These are phyloP conservation scores for Arachnopeziza araneosa DNA, from an alignment of 2,329 filamentous ascomycete species.

Conservation along the genomic window DNA sequence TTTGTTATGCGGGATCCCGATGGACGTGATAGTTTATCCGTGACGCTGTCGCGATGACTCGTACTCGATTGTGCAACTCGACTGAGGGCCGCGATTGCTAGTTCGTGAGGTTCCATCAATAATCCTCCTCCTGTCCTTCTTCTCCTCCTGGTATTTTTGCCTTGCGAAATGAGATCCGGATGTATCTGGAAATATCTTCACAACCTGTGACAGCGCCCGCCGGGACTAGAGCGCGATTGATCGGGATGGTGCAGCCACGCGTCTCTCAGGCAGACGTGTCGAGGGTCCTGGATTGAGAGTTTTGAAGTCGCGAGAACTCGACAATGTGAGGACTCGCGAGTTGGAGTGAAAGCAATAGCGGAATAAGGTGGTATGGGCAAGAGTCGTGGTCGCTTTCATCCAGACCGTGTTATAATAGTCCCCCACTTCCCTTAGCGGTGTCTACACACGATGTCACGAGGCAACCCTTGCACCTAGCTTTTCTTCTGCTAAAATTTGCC, in stretches of 20 bases:
- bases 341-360: not conserved
- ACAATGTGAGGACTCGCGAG: not conserved
- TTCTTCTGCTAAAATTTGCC: not conserved
- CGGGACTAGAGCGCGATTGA: conserved; percentile 11
- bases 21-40: not conserved
- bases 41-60: conserved; percentile 15
- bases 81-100: conserved; percentile 26
- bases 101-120: conserved; percentile 24
- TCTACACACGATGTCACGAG: not conserved
- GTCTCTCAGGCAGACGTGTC: conserved; percentile 15
- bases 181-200: conserved; percentile 2
- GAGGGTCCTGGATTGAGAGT: not conserved
- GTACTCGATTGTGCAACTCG: conserved; percentile 14
- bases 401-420: not conserved
- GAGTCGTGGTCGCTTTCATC: not conserved
- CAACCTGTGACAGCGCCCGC: conserved; percentile 7
- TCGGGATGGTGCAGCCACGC: conserved; percentile 9
- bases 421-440: not conserved
- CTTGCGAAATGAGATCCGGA: not conserved
- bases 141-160: not conserved
- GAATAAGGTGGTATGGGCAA: not conserved
- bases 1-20: conserved; percentile 11
- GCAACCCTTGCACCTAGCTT: not conserved
- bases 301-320: conserved; percentile 1
- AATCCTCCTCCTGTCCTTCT: not conserved